phyloP scores from a whole-genome alignment of 2,329 filamentous ascomycete genomes.

The Ascochyta lentis region DNA sequence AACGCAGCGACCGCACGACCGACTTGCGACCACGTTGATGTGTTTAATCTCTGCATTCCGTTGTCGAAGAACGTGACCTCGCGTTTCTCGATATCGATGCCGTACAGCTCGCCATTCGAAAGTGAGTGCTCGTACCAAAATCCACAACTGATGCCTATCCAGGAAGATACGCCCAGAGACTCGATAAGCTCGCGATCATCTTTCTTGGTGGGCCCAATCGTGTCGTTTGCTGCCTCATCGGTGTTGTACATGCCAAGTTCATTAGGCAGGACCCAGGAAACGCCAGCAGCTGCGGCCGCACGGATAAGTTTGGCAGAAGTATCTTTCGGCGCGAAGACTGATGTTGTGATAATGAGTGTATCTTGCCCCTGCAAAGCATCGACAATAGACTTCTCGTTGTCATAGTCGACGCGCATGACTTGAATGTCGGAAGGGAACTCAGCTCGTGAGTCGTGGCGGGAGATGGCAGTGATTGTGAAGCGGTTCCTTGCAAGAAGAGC shows the following conservation, averaged over 20 bases:
- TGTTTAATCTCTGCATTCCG: constrained; percentile 42
- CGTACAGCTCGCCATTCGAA: constrained; percentile 32
- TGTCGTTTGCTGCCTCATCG: constrained; percentile 10
- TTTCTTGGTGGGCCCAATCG: constrained; percentile 18
- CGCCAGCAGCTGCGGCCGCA: constrained; percentile 47
- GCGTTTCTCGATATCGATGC: constrained; percentile 46
- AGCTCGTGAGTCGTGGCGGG: constrained; percentile 53
- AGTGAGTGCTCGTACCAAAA: constrained; percentile 51
- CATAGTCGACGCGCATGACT: constrained; percentile 57
- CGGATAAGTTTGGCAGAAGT: constrained; percentile 41
- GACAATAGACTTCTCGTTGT: constrained; percentile 49
- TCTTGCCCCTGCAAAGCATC: constrained; percentile 48
- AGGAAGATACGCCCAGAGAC: constrained; percentile 35
- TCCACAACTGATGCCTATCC: constrained; percentile 30
- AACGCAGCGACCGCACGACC: constrained; percentile 43
- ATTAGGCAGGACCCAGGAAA: constrained; percentile 51
- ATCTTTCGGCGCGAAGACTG: constrained; percentile 34
- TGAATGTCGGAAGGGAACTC: constrained; percentile 51
- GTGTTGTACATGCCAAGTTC: constrained; percentile 46
- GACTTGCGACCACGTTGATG: constrained; percentile 40
- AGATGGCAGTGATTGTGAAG: constrained; percentile 57
- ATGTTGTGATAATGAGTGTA: constrained; percentile 49
- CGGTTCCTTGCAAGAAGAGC: constrained; percentile 56
- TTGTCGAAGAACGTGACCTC: constrained; percentile 37
- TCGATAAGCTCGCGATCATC: constrained; percentile 23